A percentile compares a stretch with the other conserved stretches of the same genome.
Evolutionary conservation across 2,329 filamentous ascomycete species (phyloP).

Genomic region (Calcarisporium arbuscula): DNA sequence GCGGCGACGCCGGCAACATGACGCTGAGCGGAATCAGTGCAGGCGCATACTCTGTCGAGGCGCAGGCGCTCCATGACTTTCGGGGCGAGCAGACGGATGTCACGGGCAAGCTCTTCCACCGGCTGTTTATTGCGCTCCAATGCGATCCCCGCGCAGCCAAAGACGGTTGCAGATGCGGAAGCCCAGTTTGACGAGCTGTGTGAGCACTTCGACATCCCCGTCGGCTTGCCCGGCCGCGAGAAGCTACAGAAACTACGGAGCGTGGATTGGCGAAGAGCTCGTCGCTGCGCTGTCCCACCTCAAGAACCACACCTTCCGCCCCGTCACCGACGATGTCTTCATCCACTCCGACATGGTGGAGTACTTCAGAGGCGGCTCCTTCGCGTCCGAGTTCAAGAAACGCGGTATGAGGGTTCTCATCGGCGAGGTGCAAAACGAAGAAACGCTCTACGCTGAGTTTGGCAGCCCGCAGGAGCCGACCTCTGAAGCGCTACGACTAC

Average conservation of each 20-base stretch:
- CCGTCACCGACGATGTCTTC: conserved; percentile 35
- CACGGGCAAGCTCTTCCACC: conserved; percentile 21
- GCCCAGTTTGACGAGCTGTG: conserved; percentile 37
- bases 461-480: conserved; percentile 26
- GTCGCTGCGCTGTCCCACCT: conserved; percentile 27
- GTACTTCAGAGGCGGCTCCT: conserved; percentile 28
- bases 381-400: conserved; percentile 29
- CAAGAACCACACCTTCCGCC: conserved; percentile 39
- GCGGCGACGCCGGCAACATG: conserved; percentile 38
- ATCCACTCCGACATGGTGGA: conserved; percentile 30
- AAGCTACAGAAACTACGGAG: too few relatives aligned
- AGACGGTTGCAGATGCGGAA: conserved; percentile 27
- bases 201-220: conserved; percentile 23
- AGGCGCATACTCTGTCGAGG: conserved; percentile 35
- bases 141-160: conserved; percentile 37
- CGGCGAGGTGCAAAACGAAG: conserved; percentile 37
- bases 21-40: conserved; percentile 37
- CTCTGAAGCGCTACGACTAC: conserved; percentile 26
- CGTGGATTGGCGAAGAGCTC: too few relatives aligned
- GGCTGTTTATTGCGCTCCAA: conserved; percentile 39
- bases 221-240: too few relatives aligned
- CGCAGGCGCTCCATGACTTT: conserved; percentile 32
- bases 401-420: conserved; percentile 30
- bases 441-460: conserved; percentile 35
- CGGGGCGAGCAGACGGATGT: conserved; percentile 2